Percentiles rank a stretch among this genome's conserved stretches.
phyloP scores from a whole-genome alignment of 441 rosid species.

The Pelargonium australe region DNA sequence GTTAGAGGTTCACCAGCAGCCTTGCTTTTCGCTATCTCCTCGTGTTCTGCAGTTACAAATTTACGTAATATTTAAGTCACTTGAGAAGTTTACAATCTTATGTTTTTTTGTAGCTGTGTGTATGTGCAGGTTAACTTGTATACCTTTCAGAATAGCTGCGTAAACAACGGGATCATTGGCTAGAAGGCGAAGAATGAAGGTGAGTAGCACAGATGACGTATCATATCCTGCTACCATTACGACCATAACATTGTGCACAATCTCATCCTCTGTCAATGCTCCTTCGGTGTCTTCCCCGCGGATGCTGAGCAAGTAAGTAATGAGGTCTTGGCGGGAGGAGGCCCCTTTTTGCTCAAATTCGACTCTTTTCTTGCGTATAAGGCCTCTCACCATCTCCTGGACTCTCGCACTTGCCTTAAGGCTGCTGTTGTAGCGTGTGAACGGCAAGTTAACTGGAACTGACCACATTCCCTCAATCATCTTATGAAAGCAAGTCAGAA shows the following conservation, averaged over 20 bases:
- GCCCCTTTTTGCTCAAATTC: slow-evolving; percentile 26
- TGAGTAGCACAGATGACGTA: slow-evolving; percentile 38
- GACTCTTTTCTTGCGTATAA: slow-evolving; percentile 29
- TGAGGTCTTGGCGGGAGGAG: slow-evolving; percentile 33
- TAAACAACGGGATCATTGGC: slow-evolving; percentile 31
- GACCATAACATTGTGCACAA: slow-evolving; percentile 37
- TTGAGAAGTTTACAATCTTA: neutral
- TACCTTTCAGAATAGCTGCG: slow-evolving; percentile 45
- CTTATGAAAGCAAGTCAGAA: slow-evolving; percentile 24
- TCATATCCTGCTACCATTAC: slow-evolving; percentile 52
- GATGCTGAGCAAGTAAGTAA: slow-evolving; percentile 35
- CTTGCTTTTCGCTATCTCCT: slow-evolving; percentile 37
- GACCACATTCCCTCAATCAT: slow-evolving; percentile 52
- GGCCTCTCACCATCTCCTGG: slow-evolving; percentile 25
- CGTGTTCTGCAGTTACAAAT: slow-evolving; percentile 34
- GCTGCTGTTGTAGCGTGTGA: slow-evolving; percentile 40
- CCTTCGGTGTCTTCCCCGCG: slow-evolving; percentile 12
- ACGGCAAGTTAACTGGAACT: slow-evolving; percentile 42
- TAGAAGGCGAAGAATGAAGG: slow-evolving; percentile 39
- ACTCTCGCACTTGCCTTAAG: slow-evolving; percentile 31
- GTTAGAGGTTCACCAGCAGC: slow-evolving; percentile 29
- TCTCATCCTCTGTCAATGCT: slow-evolving; percentile 37
- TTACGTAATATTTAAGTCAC: neutral
- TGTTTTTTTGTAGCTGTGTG: no score
- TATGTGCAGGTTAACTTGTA: neutral